Evolutionary conservation across 371 early-diverging fungal genomes (phyloP).

Genomic region (Blakeslea trispora): DNA sequence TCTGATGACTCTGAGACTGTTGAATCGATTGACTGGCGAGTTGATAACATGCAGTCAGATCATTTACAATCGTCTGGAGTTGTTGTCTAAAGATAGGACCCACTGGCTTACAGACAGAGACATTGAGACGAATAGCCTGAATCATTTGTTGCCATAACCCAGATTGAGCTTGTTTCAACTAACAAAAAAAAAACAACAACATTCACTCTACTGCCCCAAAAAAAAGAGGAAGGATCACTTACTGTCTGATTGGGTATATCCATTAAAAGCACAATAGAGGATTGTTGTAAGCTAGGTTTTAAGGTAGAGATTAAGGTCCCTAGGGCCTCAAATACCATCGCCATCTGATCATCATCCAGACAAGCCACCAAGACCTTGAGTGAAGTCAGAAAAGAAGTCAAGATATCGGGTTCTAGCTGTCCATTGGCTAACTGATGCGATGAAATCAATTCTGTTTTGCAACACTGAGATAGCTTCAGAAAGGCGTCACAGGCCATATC

Average conservation of each 20-base stretch:
- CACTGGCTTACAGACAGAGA: slow-evolving; percentile 78
- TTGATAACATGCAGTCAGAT: slow-evolving; percentile 13
- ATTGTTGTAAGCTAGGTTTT: background rate
- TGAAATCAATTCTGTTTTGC: slow-evolving; percentile 82
- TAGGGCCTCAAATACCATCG: slow-evolving; percentile 90
- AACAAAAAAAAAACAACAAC: too few relatives aligned
- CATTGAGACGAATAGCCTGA: slow-evolving; percentile 74
- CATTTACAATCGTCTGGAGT: slow-evolving; percentile 2
- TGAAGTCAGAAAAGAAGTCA: slow-evolving; percentile 36
- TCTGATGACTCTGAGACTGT: background rate
- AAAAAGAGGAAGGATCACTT: background rate
- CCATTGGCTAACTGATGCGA: slow-evolving; percentile 71
- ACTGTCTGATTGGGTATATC: slow-evolving; percentile 13
- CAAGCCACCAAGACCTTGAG: background rate
- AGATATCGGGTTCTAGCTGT: slow-evolving; percentile 62
- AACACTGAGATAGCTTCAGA: slow-evolving; percentile 90
- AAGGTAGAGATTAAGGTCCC: slow-evolving; percentile 53
- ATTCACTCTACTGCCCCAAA: too few relatives aligned
- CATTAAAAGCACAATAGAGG: slow-evolving; percentile 6
- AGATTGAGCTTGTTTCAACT: background rate
- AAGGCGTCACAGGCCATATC: slow-evolving; percentile 99
- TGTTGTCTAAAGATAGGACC: slow-evolving; percentile 49
- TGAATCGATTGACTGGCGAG: slow-evolving; percentile 1
- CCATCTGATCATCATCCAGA: slow-evolving; percentile 44
- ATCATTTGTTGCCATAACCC: slow-evolving; percentile 7